A percentile compares a stretch with the other conserved stretches of the same genome.
Conservation (phyloP, 176 grass and related monocot genomes). For the Saccharum officinarum region DNA sequence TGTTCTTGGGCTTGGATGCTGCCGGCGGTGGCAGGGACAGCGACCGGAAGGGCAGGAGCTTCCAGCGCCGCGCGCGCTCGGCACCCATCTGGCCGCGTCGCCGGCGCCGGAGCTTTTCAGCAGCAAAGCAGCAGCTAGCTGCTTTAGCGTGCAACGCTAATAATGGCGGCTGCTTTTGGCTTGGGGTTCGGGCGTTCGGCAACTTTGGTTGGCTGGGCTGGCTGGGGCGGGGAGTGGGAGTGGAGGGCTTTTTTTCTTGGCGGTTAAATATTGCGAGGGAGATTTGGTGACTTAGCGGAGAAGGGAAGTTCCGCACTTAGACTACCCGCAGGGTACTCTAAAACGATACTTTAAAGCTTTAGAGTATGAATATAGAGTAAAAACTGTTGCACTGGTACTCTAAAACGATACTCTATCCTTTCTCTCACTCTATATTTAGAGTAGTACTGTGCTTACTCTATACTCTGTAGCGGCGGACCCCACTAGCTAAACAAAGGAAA, state of each 20-base stretch:
- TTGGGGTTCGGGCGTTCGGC: neutral
- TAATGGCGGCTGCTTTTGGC: constrained; percentile 28
- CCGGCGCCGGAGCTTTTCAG: constrained; percentile 23
- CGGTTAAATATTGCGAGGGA: neutral
- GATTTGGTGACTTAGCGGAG: constrained; percentile 34
- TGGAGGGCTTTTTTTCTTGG: neutral
- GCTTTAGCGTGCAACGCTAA: constrained; percentile 15
- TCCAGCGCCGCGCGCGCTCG: constrained; percentile 45
- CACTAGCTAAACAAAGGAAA: no score
- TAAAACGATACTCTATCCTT: no score
- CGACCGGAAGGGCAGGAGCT: constrained; percentile 35
- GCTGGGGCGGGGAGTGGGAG: neutral
- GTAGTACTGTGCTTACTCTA: no score
- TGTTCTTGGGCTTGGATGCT: neutral
- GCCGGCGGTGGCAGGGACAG: neutral
- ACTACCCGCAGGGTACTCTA: no score
- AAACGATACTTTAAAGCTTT: no score
- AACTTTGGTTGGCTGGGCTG: constrained; percentile 9
- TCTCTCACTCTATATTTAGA: no score
- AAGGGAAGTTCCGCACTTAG: no score
- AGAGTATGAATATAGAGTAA: no score
- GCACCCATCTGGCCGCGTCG: constrained; percentile 38
- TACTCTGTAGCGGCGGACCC: no score
- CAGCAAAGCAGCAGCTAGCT: constrained; percentile 3
- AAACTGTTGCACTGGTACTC: no score